Base-by-base conservation (phyloP, 2,329 filamentous ascomycete genomes). In the Cyclaneusma minus region DNA sequence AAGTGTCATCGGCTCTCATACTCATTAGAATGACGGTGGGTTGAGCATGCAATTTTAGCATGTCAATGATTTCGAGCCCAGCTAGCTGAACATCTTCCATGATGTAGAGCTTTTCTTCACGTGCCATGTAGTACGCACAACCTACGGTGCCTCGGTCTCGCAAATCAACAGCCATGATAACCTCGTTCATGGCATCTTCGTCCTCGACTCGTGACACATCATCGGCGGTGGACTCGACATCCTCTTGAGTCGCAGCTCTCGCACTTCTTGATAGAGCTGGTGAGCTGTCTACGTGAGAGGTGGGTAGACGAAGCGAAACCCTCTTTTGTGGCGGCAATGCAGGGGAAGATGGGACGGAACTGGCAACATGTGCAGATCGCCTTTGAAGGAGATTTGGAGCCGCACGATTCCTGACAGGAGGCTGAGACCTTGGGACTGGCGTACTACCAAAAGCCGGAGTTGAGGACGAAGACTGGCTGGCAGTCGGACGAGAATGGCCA, bases 81-180 rank as follows among this genome's bases (percentile, higher is more conserved):
- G 73, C 76, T 37, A 70, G 59, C 10, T 67, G 60, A 7, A 81
- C 62, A 38, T 94, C 85, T 44, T 87, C 73, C 44, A 91, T 72
- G 22, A 93, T 60, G 31, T 68, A 76, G 3, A 94, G 50, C 18
- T 62, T 69, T 41, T 80, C 73, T 20, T 83, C 69, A 14, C 62
- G 54, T 5, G 74, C 71, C 24, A 75, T 58, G 44, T 87, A 93
- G 44, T 87, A 92, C 23, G 81, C 76, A 47, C 84, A 94, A 1
- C 87, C 87, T 11, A 93, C 60, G 0, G 64, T 72, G 1, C 67
- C 71, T 16, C 68, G 64, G n/a, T 73, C 64, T 34, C 64, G 70
- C 46, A 87, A 60, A 31, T 91, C 73, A 13, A 93, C 56, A 1
- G 82, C 80, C 70, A 92, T 81, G 31, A 92, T 64, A 14, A 83